Conservation (phyloP, 345 rosid genomes). For the Ricinus communis region DNA sequence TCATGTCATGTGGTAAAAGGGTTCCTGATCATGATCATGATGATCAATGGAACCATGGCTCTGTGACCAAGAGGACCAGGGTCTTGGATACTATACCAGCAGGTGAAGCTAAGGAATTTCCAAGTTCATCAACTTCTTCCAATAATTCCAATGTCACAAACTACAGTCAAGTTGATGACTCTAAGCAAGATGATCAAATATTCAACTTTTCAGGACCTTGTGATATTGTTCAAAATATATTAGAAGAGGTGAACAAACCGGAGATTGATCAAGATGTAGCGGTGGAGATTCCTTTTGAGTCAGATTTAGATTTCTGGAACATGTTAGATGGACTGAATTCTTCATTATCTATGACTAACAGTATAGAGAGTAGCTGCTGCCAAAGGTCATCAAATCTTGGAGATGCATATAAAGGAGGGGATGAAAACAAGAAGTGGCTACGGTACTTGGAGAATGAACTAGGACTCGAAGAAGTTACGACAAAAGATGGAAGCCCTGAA, state of each 20-base stretch:
- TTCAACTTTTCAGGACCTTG: constrained; percentile 9
- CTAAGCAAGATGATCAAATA: constrained; percentile 14
- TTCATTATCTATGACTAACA: constrained; percentile 17
- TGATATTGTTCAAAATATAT: background rate
- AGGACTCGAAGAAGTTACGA: constrained; percentile 38
- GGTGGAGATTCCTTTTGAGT: constrained; percentile 49
- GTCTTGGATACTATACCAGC: background rate
- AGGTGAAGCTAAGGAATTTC: constrained; percentile 33
- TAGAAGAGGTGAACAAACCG: constrained; percentile 69
- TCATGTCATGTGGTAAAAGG: constrained; percentile 5
- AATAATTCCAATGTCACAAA: constrained; percentile 31
- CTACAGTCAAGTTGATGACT: constrained; percentile 21
- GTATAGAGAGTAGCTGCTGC: constrained; percentile 16
- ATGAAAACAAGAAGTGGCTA: constrained; percentile 54
- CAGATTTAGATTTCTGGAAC: constrained; percentile 69
- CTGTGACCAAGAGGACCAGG: constrained; percentile 25
- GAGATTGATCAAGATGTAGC: constrained; percentile 17
- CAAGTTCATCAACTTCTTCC: constrained; percentile 41
- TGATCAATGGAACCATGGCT: constrained; percentile 8
- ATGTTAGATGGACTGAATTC: constrained; percentile 52
- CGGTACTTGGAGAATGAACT: constrained; percentile 64
- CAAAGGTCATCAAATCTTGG: constrained; percentile 21
- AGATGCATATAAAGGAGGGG: constrained; percentile 18
- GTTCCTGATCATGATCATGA: constrained; percentile 1
- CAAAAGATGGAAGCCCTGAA: constrained; percentile 19